These are phyloP conservation scores for Tricholoma sp. DNA, from an alignment of 768 basidiomycete genomes.

Conservation along the genomic window DNA sequence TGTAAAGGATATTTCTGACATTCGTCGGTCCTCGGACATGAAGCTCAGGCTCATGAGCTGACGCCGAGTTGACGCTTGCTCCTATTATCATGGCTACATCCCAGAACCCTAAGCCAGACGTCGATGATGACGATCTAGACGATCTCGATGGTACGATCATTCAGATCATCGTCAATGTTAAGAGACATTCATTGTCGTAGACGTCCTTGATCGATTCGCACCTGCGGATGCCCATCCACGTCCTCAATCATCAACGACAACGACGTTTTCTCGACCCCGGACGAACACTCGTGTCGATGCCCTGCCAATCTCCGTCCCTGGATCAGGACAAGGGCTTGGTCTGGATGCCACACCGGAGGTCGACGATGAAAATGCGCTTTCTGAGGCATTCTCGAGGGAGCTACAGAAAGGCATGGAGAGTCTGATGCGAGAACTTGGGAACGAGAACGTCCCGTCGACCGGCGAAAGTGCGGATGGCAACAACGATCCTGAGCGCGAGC, in stretches of 20 bases:
- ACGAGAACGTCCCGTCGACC: constrained; percentile 8
- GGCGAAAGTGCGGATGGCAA: constrained; percentile 10
- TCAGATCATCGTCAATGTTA: neutral
- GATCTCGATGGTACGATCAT: constrained; percentile 52
- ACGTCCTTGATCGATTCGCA: constrained; percentile 43
- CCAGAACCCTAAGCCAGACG: constrained; percentile 10
- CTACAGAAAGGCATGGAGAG: constrained; percentile 47
- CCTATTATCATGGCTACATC: constrained; percentile 8
- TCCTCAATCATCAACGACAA: constrained; percentile 24
- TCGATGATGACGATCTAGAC: constrained; percentile 53
- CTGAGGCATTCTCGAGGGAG: constrained; percentile 40
- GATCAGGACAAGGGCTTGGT: constrained; percentile 19
- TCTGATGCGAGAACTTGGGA: constrained; percentile 42
- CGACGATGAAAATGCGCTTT: constrained; percentile 37
- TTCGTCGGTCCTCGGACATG: no score
- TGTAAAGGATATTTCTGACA: no score
- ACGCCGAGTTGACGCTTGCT: neutral
- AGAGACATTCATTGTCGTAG: constrained; percentile 13
- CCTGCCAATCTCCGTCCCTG: constrained; percentile 32
- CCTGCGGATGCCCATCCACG: constrained; percentile 16
- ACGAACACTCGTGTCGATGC: constrained; percentile 46
- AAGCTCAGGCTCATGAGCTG: neutral
- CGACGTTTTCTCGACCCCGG: constrained; percentile 32
- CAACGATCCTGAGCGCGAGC: constrained; percentile 20
- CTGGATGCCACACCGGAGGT: constrained; percentile 24